Evolutionary conservation across 2,329 filamentous ascomycete species (phyloP).

Genomic region (Myriosclerotinia curreyana): DNA sequence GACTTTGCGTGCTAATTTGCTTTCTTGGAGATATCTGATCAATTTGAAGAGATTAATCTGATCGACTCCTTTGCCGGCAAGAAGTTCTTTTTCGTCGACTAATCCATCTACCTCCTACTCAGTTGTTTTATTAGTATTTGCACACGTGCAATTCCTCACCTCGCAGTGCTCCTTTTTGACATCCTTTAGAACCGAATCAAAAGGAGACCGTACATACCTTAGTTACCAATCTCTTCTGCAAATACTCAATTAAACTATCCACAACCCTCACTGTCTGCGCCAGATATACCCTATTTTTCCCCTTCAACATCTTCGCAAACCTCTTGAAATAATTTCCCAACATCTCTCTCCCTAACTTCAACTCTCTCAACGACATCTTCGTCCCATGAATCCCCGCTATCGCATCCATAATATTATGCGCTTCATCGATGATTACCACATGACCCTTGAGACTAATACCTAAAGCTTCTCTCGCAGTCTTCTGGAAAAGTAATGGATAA

Average conservation of each 20-base stretch:
- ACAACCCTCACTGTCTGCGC: slow-evolving; percentile 82
- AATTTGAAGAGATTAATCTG: slow-evolving; percentile 94
- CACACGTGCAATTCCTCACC: not conserved
- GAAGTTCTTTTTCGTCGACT: slow-evolving; percentile 67
- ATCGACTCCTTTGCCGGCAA: slow-evolving; percentile 82
- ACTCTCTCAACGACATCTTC: slow-evolving; percentile 68
- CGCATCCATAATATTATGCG: slow-evolving; percentile 96
- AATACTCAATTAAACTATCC: slow-evolving; percentile 70
- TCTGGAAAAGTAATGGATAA: slow-evolving; percentile 86
- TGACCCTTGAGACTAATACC: slow-evolving; percentile 83
- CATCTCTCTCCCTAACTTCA: slow-evolving; percentile 70
- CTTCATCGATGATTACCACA: slow-evolving; percentile 94
- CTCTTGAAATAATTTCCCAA: slow-evolving; percentile 79
- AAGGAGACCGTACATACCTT: slow-evolving; percentile 44
- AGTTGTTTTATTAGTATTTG: not conserved
- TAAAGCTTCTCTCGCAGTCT: slow-evolving; percentile 80
- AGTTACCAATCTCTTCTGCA: slow-evolving; percentile 52
- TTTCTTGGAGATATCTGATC: slow-evolving; percentile 82
- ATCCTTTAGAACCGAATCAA: not conserved
- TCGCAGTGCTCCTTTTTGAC: not conserved
- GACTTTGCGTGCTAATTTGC: slow-evolving; percentile 89
- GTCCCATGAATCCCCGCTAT: slow-evolving; percentile 84
- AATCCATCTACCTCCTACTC: slow-evolving; percentile 57
- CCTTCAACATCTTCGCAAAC: slow-evolving; percentile 85
- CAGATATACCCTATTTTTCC: slow-evolving; percentile 86